Evolutionary conservation across 306 rosid species (phyloP).

Genomic region (Gastrolobium bilobum): DNA sequence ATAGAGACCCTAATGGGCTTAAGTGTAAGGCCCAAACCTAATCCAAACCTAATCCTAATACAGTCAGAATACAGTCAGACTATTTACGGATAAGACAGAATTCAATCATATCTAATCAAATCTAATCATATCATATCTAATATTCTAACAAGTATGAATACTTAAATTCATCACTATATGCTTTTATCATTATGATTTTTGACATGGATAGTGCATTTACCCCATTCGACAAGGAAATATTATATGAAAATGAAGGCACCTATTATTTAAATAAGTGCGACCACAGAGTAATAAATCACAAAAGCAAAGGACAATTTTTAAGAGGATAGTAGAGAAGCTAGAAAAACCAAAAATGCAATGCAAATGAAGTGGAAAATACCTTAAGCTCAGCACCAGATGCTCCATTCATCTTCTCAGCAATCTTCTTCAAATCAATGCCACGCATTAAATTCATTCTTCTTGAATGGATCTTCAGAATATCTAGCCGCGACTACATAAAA

Average conservation of each 20-base stretch:
- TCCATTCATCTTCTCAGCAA: conserved; percentile 98
- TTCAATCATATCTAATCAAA: too few species aligned
- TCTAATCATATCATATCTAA: too few species aligned
- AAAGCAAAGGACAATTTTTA: background rate
- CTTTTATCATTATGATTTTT: background rate
- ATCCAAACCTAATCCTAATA: too few species aligned
- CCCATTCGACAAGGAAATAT: background rate
- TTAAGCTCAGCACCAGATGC: conserved; percentile 99
- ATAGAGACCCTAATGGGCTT: too few species aligned
- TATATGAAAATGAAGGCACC: conserved; percentile 22
- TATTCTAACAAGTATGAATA: background rate
- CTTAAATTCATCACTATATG: background rate
- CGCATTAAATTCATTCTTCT: conserved; percentile 99
- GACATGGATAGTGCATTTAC: background rate
- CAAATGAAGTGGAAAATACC: conserved; percentile 58
- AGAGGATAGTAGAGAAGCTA: conserved; percentile 17
- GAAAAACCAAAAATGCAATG: background rate
- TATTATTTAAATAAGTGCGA: background rate
- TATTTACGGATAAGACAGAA: too few species aligned
- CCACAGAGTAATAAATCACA: background rate
- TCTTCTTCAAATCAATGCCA: conserved; percentile 98
- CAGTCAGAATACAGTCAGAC: too few species aligned
- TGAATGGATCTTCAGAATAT: conserved; percentile 96
- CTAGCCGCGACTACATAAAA: conserved; percentile 84
- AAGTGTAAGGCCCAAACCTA: too few species aligned